Base-by-base conservation (phyloP, 345 rosid genomes). In the Microthlaspi erraticum region DNA sequence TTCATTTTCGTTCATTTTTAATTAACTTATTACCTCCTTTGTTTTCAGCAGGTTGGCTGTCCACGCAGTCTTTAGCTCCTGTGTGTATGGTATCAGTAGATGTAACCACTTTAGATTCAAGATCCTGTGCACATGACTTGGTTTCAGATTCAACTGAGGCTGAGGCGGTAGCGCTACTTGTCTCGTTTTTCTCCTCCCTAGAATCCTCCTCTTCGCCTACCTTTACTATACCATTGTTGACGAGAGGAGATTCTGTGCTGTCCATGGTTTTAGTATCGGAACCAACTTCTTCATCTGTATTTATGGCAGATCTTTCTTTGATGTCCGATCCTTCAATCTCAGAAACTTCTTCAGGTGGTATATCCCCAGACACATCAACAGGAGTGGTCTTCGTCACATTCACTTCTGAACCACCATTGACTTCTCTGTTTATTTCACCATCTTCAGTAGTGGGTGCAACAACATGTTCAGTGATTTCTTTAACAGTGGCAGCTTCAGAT, bases 11-110 rank as follows among this genome's bases (percentile, higher is more conserved):
- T 26, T 66, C 74, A 57, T 45, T 74, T 68, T 59, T 57, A 59
- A 57, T 36, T 55, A 70, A 63, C 36, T 55, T 63, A 33, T 54
- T 76, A 68, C 75, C 79, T 63, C 13, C 75, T 48, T 76, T 63
- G 8, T 20, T 62, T 56, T 76, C 79, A 38, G 65, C 54, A 39
- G 34, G 49, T 58, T 76, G 65, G 66, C 75, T 69, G 56, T 70
- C 55, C 48, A 31, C 39, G 9, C 39, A 14, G 54, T 76, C 64
- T 61, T 56, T 38, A 38, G 45, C 46, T 68, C 45, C 75, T 53
- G 48, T 46, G 11, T 41, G 41, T 51, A 60, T 52, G 63, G 73
- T 66, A 23, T 66, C 73, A 41, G 38, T 68, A 61, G 74, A 61
- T 45, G 59, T 44, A 75, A 38, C 46, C 37, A n/a, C 75, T 46